Evolutionary conservation across 768 basidiomycete genomes (phyloP).

Genomic region (Cystobasidium onofrii): DNA sequence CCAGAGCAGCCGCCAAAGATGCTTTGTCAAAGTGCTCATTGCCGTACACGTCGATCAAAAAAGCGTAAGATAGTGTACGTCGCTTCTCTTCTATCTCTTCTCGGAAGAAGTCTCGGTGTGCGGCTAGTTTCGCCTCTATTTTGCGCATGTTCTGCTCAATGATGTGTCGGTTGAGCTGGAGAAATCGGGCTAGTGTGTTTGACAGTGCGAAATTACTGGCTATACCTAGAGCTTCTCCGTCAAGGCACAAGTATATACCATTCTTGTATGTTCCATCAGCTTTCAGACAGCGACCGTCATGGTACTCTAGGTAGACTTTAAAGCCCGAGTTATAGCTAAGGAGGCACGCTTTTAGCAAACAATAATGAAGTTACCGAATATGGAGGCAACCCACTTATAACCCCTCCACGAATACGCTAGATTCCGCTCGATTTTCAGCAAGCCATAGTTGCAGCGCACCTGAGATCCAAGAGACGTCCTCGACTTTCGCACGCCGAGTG

Average conservation of each 20-base stretch:
- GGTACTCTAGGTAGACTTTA: constrained; percentile 55
- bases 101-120: constrained; percentile 54
- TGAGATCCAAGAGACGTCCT: constrained; percentile 51
- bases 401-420: constrained; percentile 34
- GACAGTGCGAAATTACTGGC: constrained; percentile 61
- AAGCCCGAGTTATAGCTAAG: constrained; percentile 51
- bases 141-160: constrained; percentile 12
- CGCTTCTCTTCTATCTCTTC: constrained; percentile 54
- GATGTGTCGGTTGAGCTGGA: constrained; percentile 28
- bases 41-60: constrained; percentile 58
- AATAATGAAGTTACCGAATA: constrained; percentile 47
- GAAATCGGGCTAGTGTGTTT: constrained; percentile 49
- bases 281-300: constrained; percentile 26
- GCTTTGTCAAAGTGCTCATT: constrained; percentile 50
- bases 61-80: constrained; percentile 56
- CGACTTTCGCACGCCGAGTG: not conserved
- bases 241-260: constrained; percentile 51
- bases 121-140: constrained; percentile 51
- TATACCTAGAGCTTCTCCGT: constrained; percentile 57
- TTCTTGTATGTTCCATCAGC: constrained; percentile 1
- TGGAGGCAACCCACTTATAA: constrained; percentile 9
- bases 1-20: constrained; percentile 49
- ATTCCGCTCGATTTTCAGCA: constrained; percentile 36
- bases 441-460: constrained; percentile 8
- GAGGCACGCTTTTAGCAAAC: not conserved